Evolutionary conservation across 441 rosid species (phyloP).

Genomic region (Adansonia grandidieri): DNA sequence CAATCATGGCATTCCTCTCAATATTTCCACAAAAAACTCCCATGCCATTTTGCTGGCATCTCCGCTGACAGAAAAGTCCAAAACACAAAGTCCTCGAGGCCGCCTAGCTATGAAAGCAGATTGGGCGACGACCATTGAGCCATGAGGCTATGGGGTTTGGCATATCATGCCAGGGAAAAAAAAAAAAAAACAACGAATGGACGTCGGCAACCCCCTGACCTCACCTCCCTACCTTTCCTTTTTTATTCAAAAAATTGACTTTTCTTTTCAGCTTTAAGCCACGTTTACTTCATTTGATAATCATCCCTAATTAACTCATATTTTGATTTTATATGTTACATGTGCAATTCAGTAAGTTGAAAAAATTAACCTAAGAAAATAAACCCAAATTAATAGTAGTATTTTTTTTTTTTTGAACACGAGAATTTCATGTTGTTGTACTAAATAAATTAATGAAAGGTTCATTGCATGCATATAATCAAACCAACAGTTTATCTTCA

Average conservation of each 20-base stretch:
- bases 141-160: background rate
- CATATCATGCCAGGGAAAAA: background rate
- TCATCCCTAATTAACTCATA: too few relatives aligned
- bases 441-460: too few relatives aligned
- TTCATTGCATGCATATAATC: background rate
- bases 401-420: too few relatives aligned
- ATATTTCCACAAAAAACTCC: background rate
- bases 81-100: background rate
- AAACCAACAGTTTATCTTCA: background rate
- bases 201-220: conserved; percentile 6
- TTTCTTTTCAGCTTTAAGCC: background rate
- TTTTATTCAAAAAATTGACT: background rate
- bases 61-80: background rate
- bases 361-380: too few relatives aligned
- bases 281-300: conserved; percentile 15
- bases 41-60: background rate
- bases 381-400: background rate
- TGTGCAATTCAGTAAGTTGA: too few relatives aligned
- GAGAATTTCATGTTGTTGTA: too few relatives aligned
- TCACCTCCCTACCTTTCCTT: background rate
- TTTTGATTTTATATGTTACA: too few relatives aligned
- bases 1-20: background rate
- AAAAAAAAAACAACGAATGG: conserved; percentile 4
- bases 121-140: background rate
- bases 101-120: background rate